Percentiles rank a stretch among this genome's conserved stretches.
Evolutionary conservation across 2,329 filamentous ascomycete species (phyloP).

Genomic region (Cercospora sp.): DNA sequence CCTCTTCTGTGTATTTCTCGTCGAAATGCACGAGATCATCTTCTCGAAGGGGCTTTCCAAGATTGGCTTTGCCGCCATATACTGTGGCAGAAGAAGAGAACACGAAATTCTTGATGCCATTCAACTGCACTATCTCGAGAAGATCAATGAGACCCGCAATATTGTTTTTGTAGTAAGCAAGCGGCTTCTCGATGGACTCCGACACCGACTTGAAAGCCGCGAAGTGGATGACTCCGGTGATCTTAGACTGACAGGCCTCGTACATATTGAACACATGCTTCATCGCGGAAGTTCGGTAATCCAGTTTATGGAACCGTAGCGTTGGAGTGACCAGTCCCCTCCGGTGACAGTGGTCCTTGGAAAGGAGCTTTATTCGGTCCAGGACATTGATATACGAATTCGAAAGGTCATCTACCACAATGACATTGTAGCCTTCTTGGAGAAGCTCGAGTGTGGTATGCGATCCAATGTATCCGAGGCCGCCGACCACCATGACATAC

Average conservation of each 20-base stretch:
- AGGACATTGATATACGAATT: constrained; percentile 47
- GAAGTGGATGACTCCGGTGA: constrained; percentile 67
- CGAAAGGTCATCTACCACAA: constrained; percentile 48
- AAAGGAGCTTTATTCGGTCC: constrained; percentile 40
- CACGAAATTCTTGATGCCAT: constrained; percentile 64
- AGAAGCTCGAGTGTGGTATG: constrained; percentile 57
- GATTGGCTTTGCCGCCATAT: constrained; percentile 52
- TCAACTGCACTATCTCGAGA: constrained; percentile 57
- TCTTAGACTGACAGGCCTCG: constrained; percentile 48
- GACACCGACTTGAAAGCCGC: constrained; percentile 67
- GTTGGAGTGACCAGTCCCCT: constrained; percentile 45
- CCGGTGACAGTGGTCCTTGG: constrained; percentile 42
- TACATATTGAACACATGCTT: constrained; percentile 48
- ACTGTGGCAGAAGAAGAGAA: constrained; percentile 69
- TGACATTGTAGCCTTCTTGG: constrained; percentile 56
- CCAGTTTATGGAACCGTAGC: constrained; percentile 50
- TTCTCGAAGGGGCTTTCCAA: constrained; percentile 29
- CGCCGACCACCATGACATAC: constrained; percentile 53
- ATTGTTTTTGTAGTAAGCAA: constrained; percentile 69
- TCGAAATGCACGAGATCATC: constrained; percentile 32
- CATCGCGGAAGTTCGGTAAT: constrained; percentile 50
- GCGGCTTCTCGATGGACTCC: constrained; percentile 60
- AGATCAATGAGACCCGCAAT: constrained; percentile 64
- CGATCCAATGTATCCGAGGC: constrained; percentile 45
- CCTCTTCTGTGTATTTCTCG: constrained; percentile 47